A percentile compares a stretch with the other conserved stretches of the same genome.
Conservation (phyloP, 306 rosid genomes). For the Cucurbita argyrosperma region DNA sequence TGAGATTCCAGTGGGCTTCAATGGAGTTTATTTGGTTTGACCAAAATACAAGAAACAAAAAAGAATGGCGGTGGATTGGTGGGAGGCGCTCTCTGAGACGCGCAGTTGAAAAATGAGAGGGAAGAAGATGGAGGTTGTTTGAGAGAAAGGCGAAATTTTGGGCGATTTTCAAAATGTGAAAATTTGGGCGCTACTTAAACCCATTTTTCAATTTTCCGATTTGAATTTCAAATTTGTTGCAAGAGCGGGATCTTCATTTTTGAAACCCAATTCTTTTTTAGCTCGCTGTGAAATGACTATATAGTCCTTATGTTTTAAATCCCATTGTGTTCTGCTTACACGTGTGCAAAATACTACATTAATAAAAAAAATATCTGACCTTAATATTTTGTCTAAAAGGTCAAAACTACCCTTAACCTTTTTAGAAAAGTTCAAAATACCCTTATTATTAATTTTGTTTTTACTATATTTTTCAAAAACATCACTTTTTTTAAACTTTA, state of each 20-base stretch:
- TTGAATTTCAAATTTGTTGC: not conserved
- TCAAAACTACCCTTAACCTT: too few relatives aligned
- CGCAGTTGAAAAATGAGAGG: not conserved
- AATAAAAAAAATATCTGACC: too few relatives aligned
- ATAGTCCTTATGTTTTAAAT: not conserved
- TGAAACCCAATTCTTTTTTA: not conserved
- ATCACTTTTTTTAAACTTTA: too few relatives aligned
- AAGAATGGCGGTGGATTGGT: conserved; percentile 1
- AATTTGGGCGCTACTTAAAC: conserved; percentile 1
- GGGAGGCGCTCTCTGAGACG: not conserved
- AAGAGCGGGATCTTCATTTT: not conserved
- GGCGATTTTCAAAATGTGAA: not conserved
- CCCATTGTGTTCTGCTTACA: too few relatives aligned
- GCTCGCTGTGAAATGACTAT: not conserved
- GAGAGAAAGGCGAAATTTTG: not conserved
- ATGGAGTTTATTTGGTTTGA: not conserved
- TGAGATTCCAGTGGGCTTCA: not conserved
- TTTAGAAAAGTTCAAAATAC: too few relatives aligned
- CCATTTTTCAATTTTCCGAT: not conserved
- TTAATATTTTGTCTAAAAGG: too few relatives aligned
- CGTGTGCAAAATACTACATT: too few relatives aligned
- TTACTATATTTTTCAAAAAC: too few relatives aligned
- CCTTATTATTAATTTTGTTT: too few relatives aligned
- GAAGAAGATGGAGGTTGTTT: not conserved
- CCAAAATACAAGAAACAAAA: not conserved